A percentile compares a stretch with the other conserved stretches of the same genome.
Evolutionary conservation across 768 basidiomycete species (phyloP).

Genomic region (Lepiota venenata): DNA sequence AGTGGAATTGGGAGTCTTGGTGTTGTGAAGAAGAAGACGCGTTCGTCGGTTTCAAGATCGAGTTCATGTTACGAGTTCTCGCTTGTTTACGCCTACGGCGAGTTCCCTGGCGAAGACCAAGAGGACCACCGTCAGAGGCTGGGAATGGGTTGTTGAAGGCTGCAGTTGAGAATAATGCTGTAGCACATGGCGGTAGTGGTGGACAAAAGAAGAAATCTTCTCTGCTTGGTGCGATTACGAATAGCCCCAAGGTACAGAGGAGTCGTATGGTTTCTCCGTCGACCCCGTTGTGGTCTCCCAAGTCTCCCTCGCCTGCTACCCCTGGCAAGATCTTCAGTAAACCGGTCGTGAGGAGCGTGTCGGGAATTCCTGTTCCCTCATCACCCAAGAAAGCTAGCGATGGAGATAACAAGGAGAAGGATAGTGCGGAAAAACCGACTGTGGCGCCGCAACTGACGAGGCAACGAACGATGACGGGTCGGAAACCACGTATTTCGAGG

Average conservation of each 20-base stretch:
- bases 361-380: constrained; percentile 27
- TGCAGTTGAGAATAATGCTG: constrained; percentile 10
- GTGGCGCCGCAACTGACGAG: constrained; percentile 8
- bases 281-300: constrained; percentile 12
- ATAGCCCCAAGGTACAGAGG: constrained; percentile 19
- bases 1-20: constrained; percentile 31
- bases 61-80: constrained; percentile 31
- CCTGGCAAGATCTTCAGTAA: constrained; percentile 48
- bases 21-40: constrained; percentile 21
- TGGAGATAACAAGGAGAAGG: neutral
- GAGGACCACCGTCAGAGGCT: constrained; percentile 11
- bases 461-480: constrained; percentile 36
- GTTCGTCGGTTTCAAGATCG: neutral
- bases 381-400: neutral
- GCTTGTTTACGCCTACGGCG: constrained; percentile 71
- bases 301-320: constrained; percentile 15
- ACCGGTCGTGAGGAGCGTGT: constrained; percentile 36
- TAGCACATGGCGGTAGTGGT: neutral
- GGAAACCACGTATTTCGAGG: constrained; percentile 77
- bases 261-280: neutral
- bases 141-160: constrained; percentile 6
- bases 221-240: constrained; percentile 32
- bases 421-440: neutral
- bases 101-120: constrained; percentile 67
- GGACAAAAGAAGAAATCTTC: constrained; percentile 14